Base-by-base conservation (phyloP, 83 land plant species). In the Thuja plicata region DNA sequence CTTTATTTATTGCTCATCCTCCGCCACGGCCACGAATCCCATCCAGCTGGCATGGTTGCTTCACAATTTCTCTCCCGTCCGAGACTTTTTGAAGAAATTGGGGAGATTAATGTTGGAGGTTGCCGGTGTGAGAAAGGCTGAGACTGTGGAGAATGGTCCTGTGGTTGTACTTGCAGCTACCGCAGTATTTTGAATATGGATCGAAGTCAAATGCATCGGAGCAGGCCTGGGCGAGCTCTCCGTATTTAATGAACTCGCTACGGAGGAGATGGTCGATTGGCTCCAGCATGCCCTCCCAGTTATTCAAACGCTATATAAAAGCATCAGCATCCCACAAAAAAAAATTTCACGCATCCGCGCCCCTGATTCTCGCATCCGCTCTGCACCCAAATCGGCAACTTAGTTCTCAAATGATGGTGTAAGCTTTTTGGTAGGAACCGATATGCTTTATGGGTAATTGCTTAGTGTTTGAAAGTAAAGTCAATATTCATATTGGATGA, bases 211-310 rank as follows among this genome's bases (percentile, higher is more conserved):
- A 94, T 10, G 95, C 93, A 62, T 97, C 95, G 90, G 95, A 97
- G 88, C 93, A 91, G 5, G 95, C 92, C 86, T 94, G 94, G 0
- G 95, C 92, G 41, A 94, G 84, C 86, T 97, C 96, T 1, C 99
- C 96, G 86, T 97, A 97, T 12, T 92, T 91, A 60, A 97, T 93
- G 70, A 97, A 85, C 89, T 97, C 95, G 55, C 40, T 24, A 2
- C 95, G 89, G 52, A 96, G 94, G 32, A 89, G 88, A 4, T 94
- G 87, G 73, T 97, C 93, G 90, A 95, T 70, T 17, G 97, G 96
- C 80, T 95, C 96, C 13, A 96, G 88, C 43, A 97, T 86, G 12
- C 96, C 97, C 46, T 89, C 91, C 99, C 94, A 94, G 79, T 92
- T 84, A 87, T 89, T 60, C 13, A 4, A 15, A 38, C 40, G n/a